Evolutionary conservation across 106 monocot species (phyloP), one percentile per base, ranked within the genome.

Genomic region (Cymbidium sinense): DNA sequence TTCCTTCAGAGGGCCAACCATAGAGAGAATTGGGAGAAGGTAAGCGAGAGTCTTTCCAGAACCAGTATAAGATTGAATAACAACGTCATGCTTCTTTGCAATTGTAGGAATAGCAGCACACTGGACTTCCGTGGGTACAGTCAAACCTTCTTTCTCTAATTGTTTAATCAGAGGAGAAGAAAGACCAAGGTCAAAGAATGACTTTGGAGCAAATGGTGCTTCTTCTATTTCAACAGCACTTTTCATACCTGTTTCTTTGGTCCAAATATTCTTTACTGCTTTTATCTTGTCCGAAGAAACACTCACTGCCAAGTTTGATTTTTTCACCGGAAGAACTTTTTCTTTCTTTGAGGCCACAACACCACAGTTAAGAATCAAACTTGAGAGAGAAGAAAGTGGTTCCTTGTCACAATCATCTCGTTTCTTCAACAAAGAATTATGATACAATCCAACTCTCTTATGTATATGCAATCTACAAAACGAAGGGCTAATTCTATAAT

Each of bases 21-120:
- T 44, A 19, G 90, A 94, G 23, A 98, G 92, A 76, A 98, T 94
- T 19, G 98, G 98, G 52, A 98, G 89, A 81, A 98, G 86, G 78
- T 98, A 98, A 39, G 98, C 98, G 73, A 98, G 86, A 17, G 98
- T 98, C 81, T 98, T 98, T 20, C 98, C 98, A 34, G 98, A 98
- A 70, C 98, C 98, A n/a, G 98, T 98, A 78, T 94, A 98, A 7
- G 98, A 98, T 72, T 98, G 98, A 61, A 98, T 90, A 31, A 98
- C 87, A 33, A 90, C 92, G 78, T 98, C 98, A 52, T 84, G 98
- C 5, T 92, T 90, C 76, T 82, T 75, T 25, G 81, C 77, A 64
- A 98, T 90, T 37, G 84, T 87, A 44, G 94, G 94, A 77, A 98
- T 94, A 27, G 94, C 94, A 33, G 91, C 84, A 19, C 86, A 88